Conservation (phyloP, 805 yeast genomes). For the Priceomyces melissophilus region DNA sequence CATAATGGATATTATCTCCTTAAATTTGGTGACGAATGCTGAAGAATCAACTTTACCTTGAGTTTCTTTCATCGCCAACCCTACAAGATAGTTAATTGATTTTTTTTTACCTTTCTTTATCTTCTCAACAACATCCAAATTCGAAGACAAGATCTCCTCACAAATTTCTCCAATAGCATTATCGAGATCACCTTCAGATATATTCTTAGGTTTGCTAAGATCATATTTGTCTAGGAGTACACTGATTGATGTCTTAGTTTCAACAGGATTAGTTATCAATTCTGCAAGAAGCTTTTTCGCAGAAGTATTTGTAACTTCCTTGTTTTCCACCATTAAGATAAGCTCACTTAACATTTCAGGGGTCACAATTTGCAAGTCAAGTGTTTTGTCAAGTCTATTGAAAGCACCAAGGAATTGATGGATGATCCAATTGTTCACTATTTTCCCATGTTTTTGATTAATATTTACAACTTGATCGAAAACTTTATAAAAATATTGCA, state of each 20-base stretch:
- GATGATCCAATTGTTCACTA: slow-evolving; percentile 74
- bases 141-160: slow-evolving; percentile 36
- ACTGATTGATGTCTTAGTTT: slow-evolving; percentile 26
- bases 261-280: slow-evolving; percentile 48
- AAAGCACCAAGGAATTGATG: slow-evolving; percentile 76
- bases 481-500: slow-evolving; percentile 51
- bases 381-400: slow-evolving; percentile 44
- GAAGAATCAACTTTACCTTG: slow-evolving; percentile 57
- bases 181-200: slow-evolving; percentile 29
- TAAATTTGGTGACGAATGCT: slow-evolving; percentile 23
- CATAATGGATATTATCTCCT: slow-evolving; percentile 13
- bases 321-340: slow-evolving; percentile 43
- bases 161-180: slow-evolving; percentile 42
- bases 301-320: slow-evolving; percentile 58
- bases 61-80: slow-evolving; percentile 76
- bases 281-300: slow-evolving; percentile 66
- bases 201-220: slow-evolving; percentile 29
- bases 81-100: slow-evolving; percentile 75
- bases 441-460: slow-evolving; percentile 24
- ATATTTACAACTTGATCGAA: slow-evolving; percentile 20
- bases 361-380: slow-evolving; percentile 27
- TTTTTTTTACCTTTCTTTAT: slow-evolving; percentile 58
- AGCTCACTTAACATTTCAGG: slow-evolving; percentile 51
- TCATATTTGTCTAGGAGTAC: slow-evolving; percentile 53
- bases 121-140: slow-evolving; percentile 55